These are phyloP conservation scores for Phyllosticta paracitricarpa DNA, from an alignment of 2,329 filamentous ascomycete genomes.

Conservation along the genomic window DNA sequence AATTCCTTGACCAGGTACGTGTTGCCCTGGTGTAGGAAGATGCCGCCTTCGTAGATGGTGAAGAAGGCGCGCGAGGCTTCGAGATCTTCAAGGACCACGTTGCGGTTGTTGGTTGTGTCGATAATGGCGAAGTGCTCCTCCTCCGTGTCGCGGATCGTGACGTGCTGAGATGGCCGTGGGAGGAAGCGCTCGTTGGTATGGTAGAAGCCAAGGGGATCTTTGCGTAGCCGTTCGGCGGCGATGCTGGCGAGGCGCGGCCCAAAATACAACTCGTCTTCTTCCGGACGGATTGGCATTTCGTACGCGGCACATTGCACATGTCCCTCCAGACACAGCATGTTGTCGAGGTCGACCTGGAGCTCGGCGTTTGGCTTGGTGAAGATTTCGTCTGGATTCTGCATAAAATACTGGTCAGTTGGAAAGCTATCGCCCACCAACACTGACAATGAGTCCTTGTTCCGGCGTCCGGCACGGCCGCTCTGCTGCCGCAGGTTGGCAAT, in stretches of 20 bases:
- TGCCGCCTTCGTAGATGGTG: conserved; percentile 91
- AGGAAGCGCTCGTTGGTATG: conserved; percentile 85
- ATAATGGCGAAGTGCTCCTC: conserved; percentile 93
- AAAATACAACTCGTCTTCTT: conserved; percentile 69
- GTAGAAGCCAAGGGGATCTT: conserved; percentile 71
- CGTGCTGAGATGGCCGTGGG: conserved; percentile 69
- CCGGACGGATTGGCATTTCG: conserved; percentile 82
- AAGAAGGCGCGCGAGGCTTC: conserved; percentile 92
- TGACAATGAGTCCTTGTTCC: conserved; percentile 88
- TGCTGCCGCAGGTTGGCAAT: conserved; percentile 93
- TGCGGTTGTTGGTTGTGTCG: conserved; percentile 72
- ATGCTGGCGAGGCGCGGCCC: conserved; percentile 61
- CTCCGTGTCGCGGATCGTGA: conserved; percentile 80
- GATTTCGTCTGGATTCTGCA: conserved; percentile 90
- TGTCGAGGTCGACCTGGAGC: conserved; percentile 83
- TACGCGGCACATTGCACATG: conserved; percentile 93
- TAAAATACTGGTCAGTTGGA: conserved; percentile 89
- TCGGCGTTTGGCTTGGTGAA: conserved; percentile 86
- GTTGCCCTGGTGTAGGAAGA: conserved; percentile 92
- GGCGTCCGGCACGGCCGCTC: conserved; percentile 79
- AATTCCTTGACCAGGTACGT: conserved; percentile 90
- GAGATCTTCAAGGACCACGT: conserved; percentile 86
- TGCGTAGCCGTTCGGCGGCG: conserved; percentile 61
- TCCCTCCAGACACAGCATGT: conserved; percentile 83
- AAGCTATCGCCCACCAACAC: conserved; percentile 84